A percentile compares a stretch with the other conserved stretches of the same genome.
These are phyloP conservation scores for Peniophora sp. DNA, from an alignment of 1,284 basidiomycete genomes.

Conservation along the genomic window DNA sequence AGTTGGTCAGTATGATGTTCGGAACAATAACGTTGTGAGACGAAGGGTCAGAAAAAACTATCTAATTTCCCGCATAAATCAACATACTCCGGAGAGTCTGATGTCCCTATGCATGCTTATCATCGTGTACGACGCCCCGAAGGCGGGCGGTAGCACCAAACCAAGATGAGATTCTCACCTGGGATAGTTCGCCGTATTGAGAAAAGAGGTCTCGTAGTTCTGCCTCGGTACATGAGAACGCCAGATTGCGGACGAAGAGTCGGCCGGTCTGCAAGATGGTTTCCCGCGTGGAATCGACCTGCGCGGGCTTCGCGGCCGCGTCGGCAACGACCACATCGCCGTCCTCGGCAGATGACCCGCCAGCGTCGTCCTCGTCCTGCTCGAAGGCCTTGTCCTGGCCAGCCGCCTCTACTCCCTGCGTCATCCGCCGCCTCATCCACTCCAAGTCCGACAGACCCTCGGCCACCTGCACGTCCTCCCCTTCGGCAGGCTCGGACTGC, in stretches of 20 bases:
- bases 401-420: slow-evolving; percentile 32
- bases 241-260: slow-evolving; percentile 87
- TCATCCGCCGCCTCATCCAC: slow-evolving; percentile 68
- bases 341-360: slow-evolving; percentile 11
- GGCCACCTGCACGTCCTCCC: slow-evolving; percentile 11
- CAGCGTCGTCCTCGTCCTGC: slow-evolving; percentile 44
- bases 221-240: slow-evolving; percentile 74
- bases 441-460: slow-evolving; percentile 55
- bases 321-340: slow-evolving; percentile 9
- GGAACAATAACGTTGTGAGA: background rate
- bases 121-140: slow-evolving; percentile 31
- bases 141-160: background rate
- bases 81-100: slow-evolving; percentile 33
- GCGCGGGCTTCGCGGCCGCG: slow-evolving; percentile 9
- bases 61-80: slow-evolving; percentile 16
- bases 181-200: slow-evolving; percentile 65
- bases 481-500: slow-evolving; percentile 11
- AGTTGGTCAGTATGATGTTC: background rate
- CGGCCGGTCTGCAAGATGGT: slow-evolving; percentile 76
- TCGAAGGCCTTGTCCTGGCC: slow-evolving; percentile 42
- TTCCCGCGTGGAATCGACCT: slow-evolving; percentile 38
- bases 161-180: slow-evolving; percentile 39
- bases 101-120: slow-evolving; percentile 52
- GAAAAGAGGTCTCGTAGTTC: slow-evolving; percentile 69
- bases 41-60: slow-evolving; percentile 14